These are phyloP conservation scores for Cryptococcus sp. DNA, from an alignment of 1,284 basidiomycete genomes.

Conservation along the genomic window DNA sequence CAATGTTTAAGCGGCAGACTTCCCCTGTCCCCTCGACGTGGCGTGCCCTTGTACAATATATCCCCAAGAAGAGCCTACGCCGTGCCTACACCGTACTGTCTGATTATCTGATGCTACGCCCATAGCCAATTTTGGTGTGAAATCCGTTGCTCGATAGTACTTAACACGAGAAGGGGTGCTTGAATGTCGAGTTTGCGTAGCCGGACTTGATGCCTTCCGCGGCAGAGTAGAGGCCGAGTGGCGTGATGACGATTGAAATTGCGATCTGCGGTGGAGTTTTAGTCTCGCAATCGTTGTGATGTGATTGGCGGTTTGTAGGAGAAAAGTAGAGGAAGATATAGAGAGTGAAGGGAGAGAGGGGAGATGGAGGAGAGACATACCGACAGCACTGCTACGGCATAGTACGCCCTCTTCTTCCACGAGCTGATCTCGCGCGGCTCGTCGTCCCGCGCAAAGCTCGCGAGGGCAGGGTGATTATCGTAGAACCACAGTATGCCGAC, in stretches of 20 bases:
- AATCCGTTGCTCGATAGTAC: too few species aligned
- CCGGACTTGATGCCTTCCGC: constrained; percentile 41
- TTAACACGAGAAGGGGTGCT: constrained; percentile 46
- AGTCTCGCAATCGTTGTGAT: too few species aligned
- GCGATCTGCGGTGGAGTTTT: constrained; percentile 21
- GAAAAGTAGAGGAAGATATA: too few species aligned
- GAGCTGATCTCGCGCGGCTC: constrained; percentile 16
- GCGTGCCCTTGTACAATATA: too few species aligned
- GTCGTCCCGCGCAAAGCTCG: constrained; percentile 20
- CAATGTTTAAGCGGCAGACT: too few species aligned
- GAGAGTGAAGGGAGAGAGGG: too few species aligned
- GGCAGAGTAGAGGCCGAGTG: constrained; percentile 47
- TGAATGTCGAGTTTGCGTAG: constrained; percentile 38
- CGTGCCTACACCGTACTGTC: too few species aligned
- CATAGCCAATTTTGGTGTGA: too few species aligned
- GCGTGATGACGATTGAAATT: constrained; percentile 41
- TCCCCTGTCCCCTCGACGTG: too few species aligned
- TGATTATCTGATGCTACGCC: too few species aligned
- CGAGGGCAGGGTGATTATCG: constrained; percentile 31
- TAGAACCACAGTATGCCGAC: constrained; percentile 46
- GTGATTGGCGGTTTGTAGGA: too few species aligned
- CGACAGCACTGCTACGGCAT: constrained; percentile 17
- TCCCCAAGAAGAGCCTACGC: too few species aligned
- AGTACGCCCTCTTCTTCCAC: constrained; percentile 28
- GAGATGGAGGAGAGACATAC: constrained; percentile 13